Conservation (phyloP, 2,329 filamentous ascomycete species). For the Dryadomyces quercivorus region DNA sequence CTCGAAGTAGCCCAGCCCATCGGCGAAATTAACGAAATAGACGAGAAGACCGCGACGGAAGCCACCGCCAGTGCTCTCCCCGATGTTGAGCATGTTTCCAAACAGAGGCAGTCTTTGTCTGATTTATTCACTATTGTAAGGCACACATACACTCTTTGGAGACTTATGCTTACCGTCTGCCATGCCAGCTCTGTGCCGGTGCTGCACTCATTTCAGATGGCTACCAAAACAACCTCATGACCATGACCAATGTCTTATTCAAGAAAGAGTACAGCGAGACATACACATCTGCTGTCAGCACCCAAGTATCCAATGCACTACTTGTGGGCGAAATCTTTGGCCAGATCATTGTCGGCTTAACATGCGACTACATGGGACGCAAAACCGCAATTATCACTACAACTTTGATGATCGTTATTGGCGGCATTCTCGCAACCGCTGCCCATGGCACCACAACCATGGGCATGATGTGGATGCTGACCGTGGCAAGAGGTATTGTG, state of each 20-base stretch:
- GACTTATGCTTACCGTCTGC: not conserved
- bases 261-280: conserved; percentile 18
- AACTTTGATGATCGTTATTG: conserved; percentile 29
- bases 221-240: conserved; percentile 23
- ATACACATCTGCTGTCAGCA: conserved; percentile 22
- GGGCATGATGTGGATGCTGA: conserved; percentile 39
- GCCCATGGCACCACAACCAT: conserved; percentile 24
- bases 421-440: conserved; percentile 33
- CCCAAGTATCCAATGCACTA: conserved; percentile 37
- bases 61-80: not conserved
- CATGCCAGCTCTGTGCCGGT: conserved; percentile 12
- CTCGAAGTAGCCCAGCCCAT: no score
- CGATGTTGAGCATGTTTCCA: not conserved
- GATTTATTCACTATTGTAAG: conserved; percentile 8
- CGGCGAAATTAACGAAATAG: no score
- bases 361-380: conserved; percentile 36
- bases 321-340: conserved; percentile 43
- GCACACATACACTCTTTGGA: not conserved
- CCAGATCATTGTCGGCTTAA: conserved; percentile 39
- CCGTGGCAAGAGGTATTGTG: conserved; percentile 26
- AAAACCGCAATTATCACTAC: conserved; percentile 34
- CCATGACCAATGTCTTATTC: conserved; percentile 20
- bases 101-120: conserved; percentile 6
- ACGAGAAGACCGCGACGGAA: no score
- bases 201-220: conserved; percentile 19